Evolutionary conservation across 345 rosid genomes (phyloP).

Genomic region (Balakata baccata): DNA sequence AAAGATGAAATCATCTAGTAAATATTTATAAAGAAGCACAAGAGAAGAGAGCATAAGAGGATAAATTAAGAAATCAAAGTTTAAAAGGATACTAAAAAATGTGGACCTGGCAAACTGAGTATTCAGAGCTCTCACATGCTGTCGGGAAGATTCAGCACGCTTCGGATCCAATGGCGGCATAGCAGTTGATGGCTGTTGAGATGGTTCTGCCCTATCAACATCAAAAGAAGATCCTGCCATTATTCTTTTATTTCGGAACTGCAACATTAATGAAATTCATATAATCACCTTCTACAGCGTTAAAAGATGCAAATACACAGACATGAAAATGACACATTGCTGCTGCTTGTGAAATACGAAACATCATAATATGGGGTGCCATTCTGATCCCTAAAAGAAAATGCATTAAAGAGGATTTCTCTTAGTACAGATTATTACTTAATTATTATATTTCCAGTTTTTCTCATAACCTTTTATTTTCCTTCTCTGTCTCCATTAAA

Average conservation of each 20-base stretch:
- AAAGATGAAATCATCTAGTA: neutral
- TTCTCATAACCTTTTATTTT: neutral
- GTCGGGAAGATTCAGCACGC: constrained; percentile 66
- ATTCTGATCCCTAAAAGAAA: neutral
- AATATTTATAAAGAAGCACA: constrained; percentile 3
- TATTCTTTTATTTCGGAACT: constrained; percentile 68
- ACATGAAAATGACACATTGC: neutral
- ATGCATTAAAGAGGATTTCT: neutral
- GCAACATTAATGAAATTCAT: constrained; percentile 25
- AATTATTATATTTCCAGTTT: neutral
- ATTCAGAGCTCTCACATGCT: constrained; percentile 92
- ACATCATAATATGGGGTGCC: neutral
- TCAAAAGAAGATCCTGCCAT: constrained; percentile 57
- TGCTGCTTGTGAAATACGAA: neutral
- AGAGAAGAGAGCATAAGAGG: neutral
- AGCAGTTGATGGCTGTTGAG: constrained; percentile 38
- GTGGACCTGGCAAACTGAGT: constrained; percentile 83
- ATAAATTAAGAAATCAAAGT: neutral
- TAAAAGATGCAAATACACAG: neutral
- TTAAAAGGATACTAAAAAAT: neutral
- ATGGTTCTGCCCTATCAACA: constrained; percentile 47
- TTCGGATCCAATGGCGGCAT: constrained; percentile 43
- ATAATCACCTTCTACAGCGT: constrained; percentile 13
- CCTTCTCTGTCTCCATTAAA: neutral
- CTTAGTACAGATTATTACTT: neutral